Base-by-base conservation (phyloP, 2,329 filamentous ascomycete species). In the Byssochlamys sp. region DNA sequence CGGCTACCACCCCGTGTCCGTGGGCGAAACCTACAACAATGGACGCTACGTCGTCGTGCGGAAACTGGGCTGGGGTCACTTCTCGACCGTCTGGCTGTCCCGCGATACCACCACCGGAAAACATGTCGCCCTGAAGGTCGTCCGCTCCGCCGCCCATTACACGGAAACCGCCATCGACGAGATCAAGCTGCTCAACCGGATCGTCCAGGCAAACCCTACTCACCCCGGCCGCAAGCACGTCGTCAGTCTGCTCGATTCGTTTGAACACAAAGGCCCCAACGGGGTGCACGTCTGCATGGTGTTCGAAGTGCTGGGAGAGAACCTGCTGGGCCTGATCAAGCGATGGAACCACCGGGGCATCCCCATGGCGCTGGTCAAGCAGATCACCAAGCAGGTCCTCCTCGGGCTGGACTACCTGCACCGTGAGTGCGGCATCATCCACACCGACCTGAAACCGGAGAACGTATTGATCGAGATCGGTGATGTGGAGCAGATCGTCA, bases 281-380 rank as follows among this genome's bases (percentile, higher is more conserved):
- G 94, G 94, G 53, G 88, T 90, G 55, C 94, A 99, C 70, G 91
- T 97, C 59, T 99, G 94, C 79, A 97, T 99, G 92, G 94, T 99
- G 6, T 99, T 99, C 67, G 94, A 99, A 74, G 94, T 99, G 2
- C 77, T 99, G 57, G 94, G 94, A 56, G 91, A 97, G 81, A 97
- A 97, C 70, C 76, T 97, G 62, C 78, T 97, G 55, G 92, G 94
- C 27, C 77, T 99, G 70, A 96, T 99, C 80, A 97, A 97, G 83
- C 86, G 90, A 67, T 97, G 92, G 91, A 96, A 97, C 73, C 94
- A 97, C 73, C 84, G 94, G 60, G 94, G 94, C 53, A 97, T 99
- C 58, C 94, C 94, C 50, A 95, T 96, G 86, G 84, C 90, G 14
- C 81, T 99, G 12, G 94, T 97, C 71, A 96, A 96, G 80, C 94